Evolutionary conservation across 2,329 filamentous ascomycete genomes (phyloP), one percentile per base, ranked within the genome.

Genomic region (Aureobasidium mangrovei): DNA sequence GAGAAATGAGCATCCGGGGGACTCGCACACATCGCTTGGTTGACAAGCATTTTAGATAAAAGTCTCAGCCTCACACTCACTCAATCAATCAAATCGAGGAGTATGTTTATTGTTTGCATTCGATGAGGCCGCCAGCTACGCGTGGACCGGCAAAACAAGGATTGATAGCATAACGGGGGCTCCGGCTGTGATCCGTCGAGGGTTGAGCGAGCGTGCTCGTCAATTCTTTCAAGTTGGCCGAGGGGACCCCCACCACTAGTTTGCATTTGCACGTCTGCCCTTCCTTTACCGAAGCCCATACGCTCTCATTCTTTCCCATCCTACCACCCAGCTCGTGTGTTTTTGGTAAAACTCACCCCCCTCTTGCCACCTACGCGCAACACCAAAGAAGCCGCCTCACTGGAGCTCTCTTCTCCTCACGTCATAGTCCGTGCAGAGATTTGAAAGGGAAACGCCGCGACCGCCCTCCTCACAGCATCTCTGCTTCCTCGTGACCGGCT

Each of bases 161-260:
- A 47, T 31, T 35, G 32, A 28, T 47, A 40, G 46, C 35, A 49
- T 28, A 32, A 49, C 32, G 32, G 32, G 6, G 31, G 12, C 4
- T 12, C 35, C 46, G 46, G 35, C 5, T 40, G 28, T 10, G 10
- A 35, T 7, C 32, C 8, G 9, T 40, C n/a, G 9, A 40, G 38
- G 38, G 38, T 12, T 40, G 38, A 40, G 38, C 18, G 18, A 18
- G 10, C 36, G 47, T 26, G 18, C 40, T 53, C 49, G 49, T 53
- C 27, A 53, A 53, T 7, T 44, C 49, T 53, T 43, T 38, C 49
- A 31, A 43, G 49, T 53, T 53, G 49, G 32, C 49, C 49, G 49
- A 53, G 40, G 39, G 39, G 18, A 53, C 35, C 49, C 49, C 49
- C 49, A 43, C 48, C 9, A 49, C 28, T 28, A 26, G 26, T 40